These are phyloP conservation scores for Trebouxia sp. DNA, from an alignment of 139 green algal genomes.

Conservation along the genomic window DNA sequence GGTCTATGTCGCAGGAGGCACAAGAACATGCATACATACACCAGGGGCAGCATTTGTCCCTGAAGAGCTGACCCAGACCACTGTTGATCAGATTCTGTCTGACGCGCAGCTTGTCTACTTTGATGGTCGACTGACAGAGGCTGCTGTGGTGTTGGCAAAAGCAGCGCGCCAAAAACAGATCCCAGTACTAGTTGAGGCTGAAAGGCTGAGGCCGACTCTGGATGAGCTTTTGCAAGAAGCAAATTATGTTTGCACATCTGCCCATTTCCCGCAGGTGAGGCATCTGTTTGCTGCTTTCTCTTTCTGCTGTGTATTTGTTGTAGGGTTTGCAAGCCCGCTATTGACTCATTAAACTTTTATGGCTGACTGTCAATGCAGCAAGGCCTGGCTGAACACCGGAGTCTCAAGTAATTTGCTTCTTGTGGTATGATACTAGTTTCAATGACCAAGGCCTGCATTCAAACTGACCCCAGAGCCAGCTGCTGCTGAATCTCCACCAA, in stretches of 20 bases:
- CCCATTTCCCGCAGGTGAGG: constrained; percentile 83
- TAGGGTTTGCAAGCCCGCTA: background rate
- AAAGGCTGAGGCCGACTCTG: constrained; percentile 79
- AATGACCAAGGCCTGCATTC: too few relatives aligned
- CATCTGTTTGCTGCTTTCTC: background rate
- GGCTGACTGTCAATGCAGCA: too few relatives aligned
- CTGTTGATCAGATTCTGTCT: constrained; percentile 46
- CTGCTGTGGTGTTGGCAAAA: constrained; percentile 75
- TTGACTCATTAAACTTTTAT: too few relatives aligned
- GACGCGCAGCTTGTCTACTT: constrained; percentile 87
- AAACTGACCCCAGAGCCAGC: too few relatives aligned
- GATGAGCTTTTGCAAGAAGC: constrained; percentile 77
- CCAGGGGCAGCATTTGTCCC: constrained; percentile 68
- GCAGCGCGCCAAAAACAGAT: constrained; percentile 56
- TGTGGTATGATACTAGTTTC: too few relatives aligned
- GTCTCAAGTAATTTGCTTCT: too few relatives aligned
- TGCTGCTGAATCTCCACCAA: too few relatives aligned
- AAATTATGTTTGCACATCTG: constrained; percentile 84
- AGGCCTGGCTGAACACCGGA: too few relatives aligned
- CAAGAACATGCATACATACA: constrained; percentile 95
- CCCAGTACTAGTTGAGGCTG: constrained; percentile 88
- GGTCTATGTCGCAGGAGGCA: constrained; percentile 60
- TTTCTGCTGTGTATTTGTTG: background rate
- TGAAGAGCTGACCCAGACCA: constrained; percentile 61
- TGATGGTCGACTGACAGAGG: constrained; percentile 89